Conservation (phyloP, 1,139 yeast species). For the Suhomyces taliae region DNA sequence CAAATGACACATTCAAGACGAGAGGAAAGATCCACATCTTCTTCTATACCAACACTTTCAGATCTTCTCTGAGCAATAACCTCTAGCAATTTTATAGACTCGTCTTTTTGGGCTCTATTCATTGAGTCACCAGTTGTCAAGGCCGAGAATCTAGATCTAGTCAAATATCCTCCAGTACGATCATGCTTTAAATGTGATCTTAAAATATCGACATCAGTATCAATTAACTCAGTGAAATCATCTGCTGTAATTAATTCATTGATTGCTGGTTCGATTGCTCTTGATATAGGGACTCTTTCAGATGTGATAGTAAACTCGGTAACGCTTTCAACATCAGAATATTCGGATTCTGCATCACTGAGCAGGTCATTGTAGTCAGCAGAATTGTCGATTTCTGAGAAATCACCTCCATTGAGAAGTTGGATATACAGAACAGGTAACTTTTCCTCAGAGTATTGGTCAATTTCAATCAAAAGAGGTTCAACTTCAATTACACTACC, state of each 20-base stretch:
- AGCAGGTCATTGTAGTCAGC: conserved; percentile 33
- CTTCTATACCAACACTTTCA: conserved; percentile 1
- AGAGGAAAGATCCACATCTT: conserved; percentile 17
- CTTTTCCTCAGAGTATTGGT: conserved; percentile 26
- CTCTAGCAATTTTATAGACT: conserved; percentile 23
- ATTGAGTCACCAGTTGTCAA: conserved; percentile 1
- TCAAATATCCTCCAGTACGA: conserved; percentile 26
- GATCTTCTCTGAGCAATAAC: conserved; percentile 21
- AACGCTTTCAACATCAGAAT: conserved; percentile 14
- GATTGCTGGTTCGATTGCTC: conserved; percentile 11
- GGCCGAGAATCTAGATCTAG: conserved; percentile 41
- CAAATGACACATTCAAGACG: conserved; percentile 73
- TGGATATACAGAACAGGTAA: conserved; percentile 22
- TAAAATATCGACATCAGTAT: conserved; percentile 26
- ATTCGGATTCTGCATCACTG: conserved; percentile 22
- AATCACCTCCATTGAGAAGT: conserved; percentile 26
- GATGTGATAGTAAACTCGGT: not conserved
- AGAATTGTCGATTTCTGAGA: conserved; percentile 51
- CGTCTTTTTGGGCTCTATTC: conserved; percentile 18
- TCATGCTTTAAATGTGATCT: conserved; percentile 32
- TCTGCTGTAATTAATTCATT: conserved; percentile 33
- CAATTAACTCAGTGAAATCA: conserved; percentile 31
- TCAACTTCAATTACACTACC: not conserved
- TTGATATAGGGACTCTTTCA: not conserved
- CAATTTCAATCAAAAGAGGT: conserved; percentile 11